Conservation (phyloP, 1,139 yeast species). For the Yamadazyma spencermartinsiae region DNA sequence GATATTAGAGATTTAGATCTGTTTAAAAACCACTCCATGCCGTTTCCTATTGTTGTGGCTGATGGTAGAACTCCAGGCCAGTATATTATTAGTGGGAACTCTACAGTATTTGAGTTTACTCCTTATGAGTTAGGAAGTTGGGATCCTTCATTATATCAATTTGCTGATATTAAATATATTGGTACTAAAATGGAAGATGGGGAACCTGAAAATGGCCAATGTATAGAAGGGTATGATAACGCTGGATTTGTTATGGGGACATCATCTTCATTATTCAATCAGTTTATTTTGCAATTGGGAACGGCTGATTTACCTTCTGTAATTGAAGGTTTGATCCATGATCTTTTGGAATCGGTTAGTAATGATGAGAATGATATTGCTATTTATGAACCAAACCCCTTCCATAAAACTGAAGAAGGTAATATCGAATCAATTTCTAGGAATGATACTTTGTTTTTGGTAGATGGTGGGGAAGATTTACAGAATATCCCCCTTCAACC, state of each 20-base stretch:
- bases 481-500: slow-evolving; percentile 44
- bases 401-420: slow-evolving; percentile 48
- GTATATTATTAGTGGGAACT: slow-evolving; percentile 55
- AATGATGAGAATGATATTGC: slow-evolving; percentile 45
- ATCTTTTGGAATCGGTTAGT: slow-evolving; percentile 48
- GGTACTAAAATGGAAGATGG: slow-evolving; percentile 73
- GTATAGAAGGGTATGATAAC: slow-evolving; percentile 75
- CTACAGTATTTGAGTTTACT: slow-evolving; percentile 75
- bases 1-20: slow-evolving; percentile 53
- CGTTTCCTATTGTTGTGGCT: slow-evolving; percentile 79
- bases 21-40: slow-evolving; percentile 65
- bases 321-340: slow-evolving; percentile 40
- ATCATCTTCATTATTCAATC: slow-evolving; percentile 79
- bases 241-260: slow-evolving; percentile 86
- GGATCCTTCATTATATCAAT: slow-evolving; percentile 74
- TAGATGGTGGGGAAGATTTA: slow-evolving; percentile 48
- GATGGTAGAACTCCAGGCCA: slow-evolving; percentile 77
- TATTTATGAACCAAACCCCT: slow-evolving; percentile 54
- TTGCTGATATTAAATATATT: slow-evolving; percentile 66
- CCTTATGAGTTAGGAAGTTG: slow-evolving; percentile 88
- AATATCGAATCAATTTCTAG: slow-evolving; percentile 25
- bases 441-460: slow-evolving; percentile 38
- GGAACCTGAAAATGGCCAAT: slow-evolving; percentile 38
- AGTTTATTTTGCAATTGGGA: slow-evolving; percentile 65
- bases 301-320: slow-evolving; percentile 54